A percentile compares a stretch with the other conserved stretches of the same genome.
Evolutionary conservation across 331 rosid genomes (phyloP).

Genomic region (Spiraea crenata): DNA sequence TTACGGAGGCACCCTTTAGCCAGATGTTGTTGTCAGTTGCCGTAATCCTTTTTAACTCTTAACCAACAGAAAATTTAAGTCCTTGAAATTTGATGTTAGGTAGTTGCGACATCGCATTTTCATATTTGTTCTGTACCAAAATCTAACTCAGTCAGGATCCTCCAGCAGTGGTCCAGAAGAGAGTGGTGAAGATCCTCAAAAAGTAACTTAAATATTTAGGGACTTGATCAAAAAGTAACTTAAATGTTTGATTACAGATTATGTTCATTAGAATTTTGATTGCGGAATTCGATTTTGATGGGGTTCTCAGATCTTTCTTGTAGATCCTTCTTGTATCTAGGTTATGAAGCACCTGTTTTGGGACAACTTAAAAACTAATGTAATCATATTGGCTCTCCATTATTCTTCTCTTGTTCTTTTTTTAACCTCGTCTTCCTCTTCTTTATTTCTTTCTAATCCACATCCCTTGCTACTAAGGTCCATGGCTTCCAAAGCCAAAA

Average conservation of each 20-base stretch:
- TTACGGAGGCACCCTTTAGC: neutral
- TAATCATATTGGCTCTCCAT: neutral
- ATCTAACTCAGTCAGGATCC: neutral
- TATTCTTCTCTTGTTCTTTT: neutral
- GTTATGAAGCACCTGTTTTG: neutral
- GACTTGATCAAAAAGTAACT: neutral
- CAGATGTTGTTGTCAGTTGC: neutral
- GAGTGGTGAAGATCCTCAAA: neutral
- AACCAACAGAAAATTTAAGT: neutral
- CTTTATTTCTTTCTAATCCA: slow-evolving; percentile 1
- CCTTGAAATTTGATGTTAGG: neutral
- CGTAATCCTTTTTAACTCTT: neutral
- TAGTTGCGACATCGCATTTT: neutral
- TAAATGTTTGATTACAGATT: neutral
- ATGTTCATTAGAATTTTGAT: neutral
- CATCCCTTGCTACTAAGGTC: neutral
- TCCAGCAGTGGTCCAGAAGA: neutral
- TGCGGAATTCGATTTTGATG: neutral
- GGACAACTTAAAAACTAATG: neutral
- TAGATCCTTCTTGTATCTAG: neutral
- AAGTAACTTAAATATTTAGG: neutral
- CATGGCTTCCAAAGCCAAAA: neutral
- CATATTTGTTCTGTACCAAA: neutral
- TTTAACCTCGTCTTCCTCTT: neutral
- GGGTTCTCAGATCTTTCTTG: neutral